Percentiles rank a stretch among this genome's conserved stretches.
phyloP scores from a whole-genome alignment of 148 eudicot species.

The Cornus controversa region DNA sequence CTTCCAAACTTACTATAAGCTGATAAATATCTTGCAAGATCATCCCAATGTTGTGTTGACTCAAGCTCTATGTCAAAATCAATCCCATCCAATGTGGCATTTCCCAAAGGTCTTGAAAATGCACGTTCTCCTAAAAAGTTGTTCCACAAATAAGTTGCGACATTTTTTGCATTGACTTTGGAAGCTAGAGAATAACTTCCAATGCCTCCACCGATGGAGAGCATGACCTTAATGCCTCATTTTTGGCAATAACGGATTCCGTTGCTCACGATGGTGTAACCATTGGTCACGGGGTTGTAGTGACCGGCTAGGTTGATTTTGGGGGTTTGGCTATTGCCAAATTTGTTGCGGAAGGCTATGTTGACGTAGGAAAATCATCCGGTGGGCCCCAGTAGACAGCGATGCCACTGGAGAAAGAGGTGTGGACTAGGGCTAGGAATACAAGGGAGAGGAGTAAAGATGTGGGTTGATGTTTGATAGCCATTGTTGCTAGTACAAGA shows the following conservation, averaged over 20 bases:
- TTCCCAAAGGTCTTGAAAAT: slow-evolving; percentile 34
- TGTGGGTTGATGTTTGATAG: not conserved
- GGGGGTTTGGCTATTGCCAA: slow-evolving; percentile 47
- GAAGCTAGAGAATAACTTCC: slow-evolving; percentile 49
- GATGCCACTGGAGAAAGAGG: not conserved
- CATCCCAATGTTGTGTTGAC: slow-evolving; percentile 35
- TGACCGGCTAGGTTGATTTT: slow-evolving; percentile 48
- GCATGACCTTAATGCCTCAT: slow-evolving; percentile 38
- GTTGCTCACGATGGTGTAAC: slow-evolving; percentile 31
- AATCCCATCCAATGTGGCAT: slow-evolving; percentile 38
- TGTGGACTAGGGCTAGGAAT: slow-evolving; percentile 16
- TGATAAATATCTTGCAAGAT: slow-evolving; percentile 28
- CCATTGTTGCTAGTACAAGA: too few relatives aligned
- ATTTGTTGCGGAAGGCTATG: slow-evolving; percentile 40
- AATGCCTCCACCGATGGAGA: slow-evolving; percentile 46
- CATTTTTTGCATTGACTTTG: slow-evolving; percentile 27
- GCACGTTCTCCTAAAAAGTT: slow-evolving; percentile 36
- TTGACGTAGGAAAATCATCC: slow-evolving; percentile 42
- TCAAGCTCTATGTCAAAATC: slow-evolving; percentile 52
- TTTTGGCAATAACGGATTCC: slow-evolving; percentile 40
- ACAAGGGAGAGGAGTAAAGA: slow-evolving; percentile 35
- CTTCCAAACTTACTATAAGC: slow-evolving; percentile 10
- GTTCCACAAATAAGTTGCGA: slow-evolving; percentile 36
- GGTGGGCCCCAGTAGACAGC: slow-evolving; percentile 4
- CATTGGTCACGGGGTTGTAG: slow-evolving; percentile 39